Percentiles rank a stretch among this genome's conserved stretches.
phyloP scores from a whole-genome alignment of 2,329 filamentous ascomycete species.

The Tolypocladium album region DNA sequence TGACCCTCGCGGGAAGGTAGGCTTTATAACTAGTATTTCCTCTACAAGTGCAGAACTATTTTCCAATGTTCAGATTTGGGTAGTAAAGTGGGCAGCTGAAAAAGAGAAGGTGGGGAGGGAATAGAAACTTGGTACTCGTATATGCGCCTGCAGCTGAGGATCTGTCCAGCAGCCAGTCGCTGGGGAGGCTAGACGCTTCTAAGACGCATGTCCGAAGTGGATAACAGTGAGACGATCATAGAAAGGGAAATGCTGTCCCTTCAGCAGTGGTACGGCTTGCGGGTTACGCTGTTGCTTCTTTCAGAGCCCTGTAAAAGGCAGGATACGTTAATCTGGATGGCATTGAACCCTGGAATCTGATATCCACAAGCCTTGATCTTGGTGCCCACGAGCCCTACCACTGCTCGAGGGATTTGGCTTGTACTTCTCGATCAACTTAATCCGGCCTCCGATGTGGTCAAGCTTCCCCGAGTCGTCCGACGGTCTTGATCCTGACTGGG shows the following conservation, averaged over 20 bases:
- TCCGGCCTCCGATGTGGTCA: neutral
- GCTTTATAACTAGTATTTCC: neutral
- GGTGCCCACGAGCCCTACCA: too few relatives aligned
- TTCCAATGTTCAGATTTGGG: neutral
- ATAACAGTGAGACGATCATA: neutral
- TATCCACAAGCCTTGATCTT: too few relatives aligned
- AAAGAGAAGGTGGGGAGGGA: neutral
- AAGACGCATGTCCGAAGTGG: neutral
- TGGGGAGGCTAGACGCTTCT: neutral
- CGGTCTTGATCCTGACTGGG: neutral
- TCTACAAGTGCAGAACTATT: neutral
- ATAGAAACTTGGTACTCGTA: neutral
- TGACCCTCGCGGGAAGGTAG: neutral
- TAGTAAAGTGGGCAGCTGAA: neutral
- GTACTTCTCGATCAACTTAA: neutral
- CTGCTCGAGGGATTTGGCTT: neutral
- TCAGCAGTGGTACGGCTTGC: too few relatives aligned
- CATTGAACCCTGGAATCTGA: too few relatives aligned
- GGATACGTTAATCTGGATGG: too few relatives aligned
- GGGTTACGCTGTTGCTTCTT: too few relatives aligned
- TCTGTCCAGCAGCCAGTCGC: neutral
- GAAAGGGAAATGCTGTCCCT: too few relatives aligned
- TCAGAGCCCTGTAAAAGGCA: too few relatives aligned
- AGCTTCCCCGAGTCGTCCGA: neutral
- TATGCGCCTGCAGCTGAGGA: neutral